A percentile compares a stretch with the other conserved stretches of the same genome.
Evolutionary conservation across 139 green algal genomes (phyloP).

Genomic region (Zygnema cylindricum): DNA sequence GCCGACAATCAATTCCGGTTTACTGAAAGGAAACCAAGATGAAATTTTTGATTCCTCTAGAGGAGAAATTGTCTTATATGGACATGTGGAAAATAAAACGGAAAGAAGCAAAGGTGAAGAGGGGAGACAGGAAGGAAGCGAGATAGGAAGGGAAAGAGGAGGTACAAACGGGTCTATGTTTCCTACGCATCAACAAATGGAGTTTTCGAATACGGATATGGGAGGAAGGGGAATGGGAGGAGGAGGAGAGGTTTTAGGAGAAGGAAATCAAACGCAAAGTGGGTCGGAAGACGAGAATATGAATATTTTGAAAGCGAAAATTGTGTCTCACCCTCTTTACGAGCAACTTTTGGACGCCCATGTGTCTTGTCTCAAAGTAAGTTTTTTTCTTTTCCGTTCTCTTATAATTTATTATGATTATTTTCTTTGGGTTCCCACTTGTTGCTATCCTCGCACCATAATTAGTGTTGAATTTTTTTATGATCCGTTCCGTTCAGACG

Average conservation of each 20-base stretch:
- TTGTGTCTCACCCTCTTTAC: slow-evolving; percentile 44
- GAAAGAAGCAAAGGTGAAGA: too few species aligned
- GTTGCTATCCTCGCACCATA: neutral
- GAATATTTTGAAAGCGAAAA: slow-evolving; percentile 25
- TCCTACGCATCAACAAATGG: too few species aligned
- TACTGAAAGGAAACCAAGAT: too few species aligned
- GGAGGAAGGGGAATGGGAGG: slow-evolving; percentile 1
- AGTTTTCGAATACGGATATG: too few species aligned
- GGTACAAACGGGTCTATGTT: too few species aligned
- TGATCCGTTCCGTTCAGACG: neutral
- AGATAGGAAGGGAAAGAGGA: too few species aligned
- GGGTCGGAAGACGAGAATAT: neutral
- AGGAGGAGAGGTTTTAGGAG: slow-evolving; percentile 12
- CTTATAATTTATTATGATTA: neutral
- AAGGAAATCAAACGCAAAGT: neutral
- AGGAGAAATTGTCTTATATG: too few species aligned
- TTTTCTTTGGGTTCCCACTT: neutral
- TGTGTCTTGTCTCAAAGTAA: slow-evolving; percentile 38
- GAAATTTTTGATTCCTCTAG: too few species aligned
- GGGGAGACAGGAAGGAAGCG: too few species aligned
- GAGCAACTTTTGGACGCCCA: slow-evolving; percentile 41
- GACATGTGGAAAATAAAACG: too few species aligned
- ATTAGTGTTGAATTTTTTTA: neutral
- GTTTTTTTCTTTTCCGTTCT: neutral
- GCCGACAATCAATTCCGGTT: too few species aligned